phyloP scores from a whole-genome alignment of 192 early-diverging fungal species.

The Linderina pennispora region DNA sequence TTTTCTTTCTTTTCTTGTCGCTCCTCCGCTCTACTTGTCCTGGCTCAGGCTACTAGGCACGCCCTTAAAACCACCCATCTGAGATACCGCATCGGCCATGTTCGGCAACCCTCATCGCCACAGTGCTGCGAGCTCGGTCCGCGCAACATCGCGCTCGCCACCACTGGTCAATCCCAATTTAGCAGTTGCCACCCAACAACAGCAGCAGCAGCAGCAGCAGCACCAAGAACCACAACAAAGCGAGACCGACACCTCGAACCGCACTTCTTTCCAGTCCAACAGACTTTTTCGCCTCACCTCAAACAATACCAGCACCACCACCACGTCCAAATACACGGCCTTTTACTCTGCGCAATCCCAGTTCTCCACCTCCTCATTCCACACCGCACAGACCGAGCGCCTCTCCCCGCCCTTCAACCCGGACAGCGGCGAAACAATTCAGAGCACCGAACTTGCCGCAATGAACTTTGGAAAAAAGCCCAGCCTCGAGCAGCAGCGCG shows the following conservation, averaged over 20 bases:
- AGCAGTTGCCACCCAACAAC: too few relatives aligned
- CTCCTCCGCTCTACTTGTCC: too few relatives aligned
- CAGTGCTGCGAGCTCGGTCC: too few relatives aligned
- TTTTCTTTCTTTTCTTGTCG: too few relatives aligned
- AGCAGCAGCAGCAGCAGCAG: neutral
- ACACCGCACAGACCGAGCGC: conserved; percentile 23
- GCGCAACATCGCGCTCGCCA: too few relatives aligned
- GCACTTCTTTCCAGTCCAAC: conserved; percentile 12
- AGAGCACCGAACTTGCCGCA: neutral
- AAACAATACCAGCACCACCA: conserved; percentile 14
- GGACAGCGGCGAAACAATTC: neutral
- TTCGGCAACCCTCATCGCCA: too few relatives aligned
- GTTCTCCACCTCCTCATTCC: conserved; percentile 13
- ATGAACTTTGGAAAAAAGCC: neutral
- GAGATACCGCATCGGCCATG: too few relatives aligned
- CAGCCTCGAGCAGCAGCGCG: neutral
- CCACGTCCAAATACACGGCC: conserved; percentile 22
- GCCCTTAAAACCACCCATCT: too few relatives aligned
- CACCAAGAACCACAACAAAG: neutral
- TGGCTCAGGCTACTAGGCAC: too few relatives aligned
- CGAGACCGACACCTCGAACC: neutral
- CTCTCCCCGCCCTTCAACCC: neutral
- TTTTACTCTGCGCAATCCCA: conserved; percentile 35
- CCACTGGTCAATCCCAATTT: too few relatives aligned
- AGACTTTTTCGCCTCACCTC: conserved; percentile 17